phyloP scores from a whole-genome alignment of 2,329 filamentous ascomycete genomes.

The Aspergillus awamori region DNA sequence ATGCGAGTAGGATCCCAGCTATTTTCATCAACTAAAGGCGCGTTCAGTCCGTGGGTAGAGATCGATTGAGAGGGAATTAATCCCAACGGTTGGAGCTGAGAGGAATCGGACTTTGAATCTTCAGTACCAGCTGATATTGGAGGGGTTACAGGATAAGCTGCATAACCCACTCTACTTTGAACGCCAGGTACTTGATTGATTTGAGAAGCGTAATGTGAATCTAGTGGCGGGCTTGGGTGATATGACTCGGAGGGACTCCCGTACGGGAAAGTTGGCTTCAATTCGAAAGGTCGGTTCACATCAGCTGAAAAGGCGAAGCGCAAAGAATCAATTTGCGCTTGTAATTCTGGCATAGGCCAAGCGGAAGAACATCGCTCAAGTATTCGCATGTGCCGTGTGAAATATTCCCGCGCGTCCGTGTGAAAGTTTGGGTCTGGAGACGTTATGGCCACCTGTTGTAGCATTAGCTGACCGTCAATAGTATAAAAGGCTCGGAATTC shows the following conservation, averaged over 20 bases:
- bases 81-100: constrained; percentile 65
- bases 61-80: constrained; percentile 42
- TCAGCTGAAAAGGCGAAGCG: constrained; percentile 91
- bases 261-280: constrained; percentile 86
- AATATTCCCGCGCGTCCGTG: constrained; percentile 81
- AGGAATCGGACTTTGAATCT: constrained; percentile 77
- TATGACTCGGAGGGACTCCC: constrained; percentile 72
- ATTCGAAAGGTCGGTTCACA: constrained; percentile 77
- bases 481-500: constrained; percentile 40
- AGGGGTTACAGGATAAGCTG: constrained; percentile 73
- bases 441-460: constrained; percentile 77
- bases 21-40: constrained; percentile 65
- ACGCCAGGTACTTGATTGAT: constrained; percentile 51
- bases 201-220: constrained; percentile 54
- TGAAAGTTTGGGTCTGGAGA: constrained; percentile 90
- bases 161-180: constrained; percentile 53
- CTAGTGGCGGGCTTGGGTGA: constrained; percentile 63
- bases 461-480: neutral
- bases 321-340: constrained; percentile 85
- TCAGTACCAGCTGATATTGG: constrained; percentile 73
- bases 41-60: constrained; percentile 50
- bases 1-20: constrained; percentile 86
- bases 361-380: constrained; percentile 80
- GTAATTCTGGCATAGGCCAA: constrained; percentile 88
- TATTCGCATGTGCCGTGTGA: constrained; percentile 90